A percentile compares a stretch with the other conserved stretches of the same genome.
Conservation (phyloP, 257 asterid species). For the Solanum verrucosum region DNA sequence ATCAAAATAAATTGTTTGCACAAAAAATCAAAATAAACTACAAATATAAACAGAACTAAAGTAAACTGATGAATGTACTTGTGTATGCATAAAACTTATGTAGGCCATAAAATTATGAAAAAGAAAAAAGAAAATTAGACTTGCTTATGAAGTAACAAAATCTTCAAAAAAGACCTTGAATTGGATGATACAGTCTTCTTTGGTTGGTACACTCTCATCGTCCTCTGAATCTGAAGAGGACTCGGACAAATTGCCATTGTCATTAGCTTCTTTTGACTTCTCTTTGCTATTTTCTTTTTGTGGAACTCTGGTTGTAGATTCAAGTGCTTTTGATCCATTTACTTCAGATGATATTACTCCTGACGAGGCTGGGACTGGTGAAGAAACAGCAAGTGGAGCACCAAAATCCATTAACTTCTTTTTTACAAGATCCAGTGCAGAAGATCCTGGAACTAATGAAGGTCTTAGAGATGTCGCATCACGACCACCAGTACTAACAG, state of each 20-base stretch:
- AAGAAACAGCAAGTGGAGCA: conserved; percentile 39
- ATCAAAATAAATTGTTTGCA: neutral
- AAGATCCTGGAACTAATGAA: conserved; percentile 41
- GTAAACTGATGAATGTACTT: neutral
- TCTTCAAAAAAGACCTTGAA: conserved; percentile 55
- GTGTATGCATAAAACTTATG: neutral
- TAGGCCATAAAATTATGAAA: neutral
- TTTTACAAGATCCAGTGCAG: conserved; percentile 96
- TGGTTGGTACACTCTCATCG: conserved; percentile 78
- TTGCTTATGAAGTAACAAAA: neutral
- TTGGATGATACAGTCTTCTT: conserved; percentile 70
- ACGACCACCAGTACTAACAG: conserved; percentile 93
- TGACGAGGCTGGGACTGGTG: conserved; percentile 44
- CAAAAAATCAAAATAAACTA: neutral
- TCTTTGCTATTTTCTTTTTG: conserved; percentile 60
- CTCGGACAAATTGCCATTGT: conserved; percentile 62
- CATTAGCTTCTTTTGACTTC: conserved; percentile 52
- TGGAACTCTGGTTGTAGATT: conserved; percentile 33
- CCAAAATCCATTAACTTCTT: conserved; percentile 96
- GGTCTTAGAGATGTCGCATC: conserved; percentile 68
- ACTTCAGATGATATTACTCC: conserved; percentile 39
- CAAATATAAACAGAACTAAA: neutral
- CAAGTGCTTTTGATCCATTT: conserved; percentile 57
- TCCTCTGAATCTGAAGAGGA: conserved; percentile 94
- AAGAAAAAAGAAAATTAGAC: neutral